Evolutionary conservation across 805 yeast genomes (phyloP), one percentile per base, ranked within the genome.

Genomic region (Kregervanrija delftensis): DNA sequence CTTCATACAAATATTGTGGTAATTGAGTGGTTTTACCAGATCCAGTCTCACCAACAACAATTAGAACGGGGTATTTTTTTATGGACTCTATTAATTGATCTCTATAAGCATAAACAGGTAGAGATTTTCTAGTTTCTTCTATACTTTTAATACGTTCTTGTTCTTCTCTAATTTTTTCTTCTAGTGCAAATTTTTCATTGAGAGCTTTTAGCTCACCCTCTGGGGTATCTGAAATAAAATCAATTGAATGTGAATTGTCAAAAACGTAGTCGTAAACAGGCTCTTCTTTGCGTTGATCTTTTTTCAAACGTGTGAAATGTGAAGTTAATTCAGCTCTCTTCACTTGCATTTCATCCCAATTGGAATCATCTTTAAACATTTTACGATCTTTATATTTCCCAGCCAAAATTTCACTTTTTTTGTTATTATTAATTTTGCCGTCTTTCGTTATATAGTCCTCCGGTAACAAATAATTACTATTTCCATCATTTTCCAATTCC

Each of bases 11-110:
- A 57, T 81, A 90, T 56, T 90, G 97, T 0, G 97, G 96, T 9
- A 90, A 60, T 61, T 90, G 97, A 0, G 97, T 90, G 0, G 97
- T 90, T 57, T 90, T 90, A 56, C 97, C 97, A 0, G 96, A 89
- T 38, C 97, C 99, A 0, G 99, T 91, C 60, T 91, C 97, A 48
- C 98, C 98, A 46, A 89, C 85, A 8, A 91, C 77, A 5, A 91
- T 74, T n/a, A 81, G 66, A 0, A 90, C 88, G 57, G 86, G 96
- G 53, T 83, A 73, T 28, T 73, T 66, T 17, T 63, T 59, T 9
- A 90, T 73, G 0, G 86, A 81, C 0, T 71, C 67, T 30, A 90
- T 61, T 13, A 90, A 71, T 32, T 77, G 72, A 2, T 73, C 67
- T 39, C 90, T 67, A 54, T 76, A 83, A 42, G 72, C 65, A 54